A percentile compares a stretch with the other conserved stretches of the same genome.
These are phyloP conservation scores for Cardamine chenopodiifolia DNA, from an alignment of 345 rosid species.

Conservation along the genomic window DNA sequence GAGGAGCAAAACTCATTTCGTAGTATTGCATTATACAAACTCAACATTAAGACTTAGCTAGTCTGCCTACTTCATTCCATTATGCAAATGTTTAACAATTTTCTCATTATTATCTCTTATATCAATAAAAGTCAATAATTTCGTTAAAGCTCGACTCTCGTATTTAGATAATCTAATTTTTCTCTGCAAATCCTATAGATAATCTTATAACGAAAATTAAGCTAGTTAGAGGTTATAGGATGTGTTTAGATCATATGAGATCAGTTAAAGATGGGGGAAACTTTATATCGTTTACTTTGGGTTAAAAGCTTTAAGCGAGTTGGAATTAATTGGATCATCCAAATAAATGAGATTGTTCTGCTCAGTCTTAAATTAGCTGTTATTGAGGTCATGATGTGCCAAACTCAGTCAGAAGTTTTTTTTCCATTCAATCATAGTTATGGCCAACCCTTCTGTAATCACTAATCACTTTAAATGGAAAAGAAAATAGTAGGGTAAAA, in stretches of 20 bases:
- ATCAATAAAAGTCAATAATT: no score
- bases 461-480: background rate
- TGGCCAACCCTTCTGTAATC: constrained; percentile 24
- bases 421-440: background rate
- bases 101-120: background rate
- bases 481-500: background rate
- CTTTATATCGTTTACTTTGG: background rate
- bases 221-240: background rate
- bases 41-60: no score
- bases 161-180: no score
- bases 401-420: background rate
- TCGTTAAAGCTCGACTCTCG: background rate
- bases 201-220: background rate
- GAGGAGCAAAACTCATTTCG: no score
- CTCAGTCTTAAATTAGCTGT: background rate
- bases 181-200: background rate
- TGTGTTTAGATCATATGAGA: background rate
- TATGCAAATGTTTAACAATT: background rate
- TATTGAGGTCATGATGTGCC: constrained; percentile 3
- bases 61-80: no score
- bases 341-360: background rate
- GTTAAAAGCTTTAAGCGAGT: constrained; percentile 8
- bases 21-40: no score
- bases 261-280: background rate
- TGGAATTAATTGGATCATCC: background rate